These are phyloP conservation scores for Acer campestre DNA, from an alignment of 345 rosid species.

Conservation along the genomic window DNA sequence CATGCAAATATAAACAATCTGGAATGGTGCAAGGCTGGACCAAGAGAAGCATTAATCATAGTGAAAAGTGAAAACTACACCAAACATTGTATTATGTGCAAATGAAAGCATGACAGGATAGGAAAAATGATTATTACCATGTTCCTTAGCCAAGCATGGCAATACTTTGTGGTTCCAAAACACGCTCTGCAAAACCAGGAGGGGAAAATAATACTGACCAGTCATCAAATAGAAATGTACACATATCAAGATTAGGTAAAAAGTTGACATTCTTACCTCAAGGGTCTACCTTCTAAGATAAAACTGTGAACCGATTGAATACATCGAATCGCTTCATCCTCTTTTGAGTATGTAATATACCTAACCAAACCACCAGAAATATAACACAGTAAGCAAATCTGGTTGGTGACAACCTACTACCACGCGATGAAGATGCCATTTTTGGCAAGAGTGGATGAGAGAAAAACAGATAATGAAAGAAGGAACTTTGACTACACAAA, in stretches of 20 bases:
- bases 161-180: slow-evolving; percentile 84
- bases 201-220: neutral
- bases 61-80: slow-evolving; percentile 5
- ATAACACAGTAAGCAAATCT: neutral
- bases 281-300: slow-evolving; percentile 64
- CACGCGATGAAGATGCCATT: neutral
- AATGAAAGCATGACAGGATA: slow-evolving; percentile 5
- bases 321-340: slow-evolving; percentile 72
- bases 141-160: slow-evolving; percentile 84
- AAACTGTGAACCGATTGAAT: slow-evolving; percentile 75
- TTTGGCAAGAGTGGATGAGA: neutral
- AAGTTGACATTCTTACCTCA: slow-evolving; percentile 48
- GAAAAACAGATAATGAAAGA: neutral
- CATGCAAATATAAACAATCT: slow-evolving; percentile 79
- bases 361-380: slow-evolving; percentile 26
- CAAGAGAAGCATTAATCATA: slow-evolving; percentile 27
- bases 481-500: neutral
- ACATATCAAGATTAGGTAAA: neutral
- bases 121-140: slow-evolving; percentile 35
- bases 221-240: slow-evolving; percentile 4
- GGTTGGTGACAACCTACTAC: neutral
- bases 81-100: neutral
- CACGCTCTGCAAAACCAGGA: slow-evolving; percentile 53
- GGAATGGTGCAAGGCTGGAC: slow-evolving; percentile 68
- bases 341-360: slow-evolving; percentile 63